Evolutionary conservation across 2,329 filamentous ascomycete genomes (phyloP).

Genomic region (Fusarium sacchari): DNA sequence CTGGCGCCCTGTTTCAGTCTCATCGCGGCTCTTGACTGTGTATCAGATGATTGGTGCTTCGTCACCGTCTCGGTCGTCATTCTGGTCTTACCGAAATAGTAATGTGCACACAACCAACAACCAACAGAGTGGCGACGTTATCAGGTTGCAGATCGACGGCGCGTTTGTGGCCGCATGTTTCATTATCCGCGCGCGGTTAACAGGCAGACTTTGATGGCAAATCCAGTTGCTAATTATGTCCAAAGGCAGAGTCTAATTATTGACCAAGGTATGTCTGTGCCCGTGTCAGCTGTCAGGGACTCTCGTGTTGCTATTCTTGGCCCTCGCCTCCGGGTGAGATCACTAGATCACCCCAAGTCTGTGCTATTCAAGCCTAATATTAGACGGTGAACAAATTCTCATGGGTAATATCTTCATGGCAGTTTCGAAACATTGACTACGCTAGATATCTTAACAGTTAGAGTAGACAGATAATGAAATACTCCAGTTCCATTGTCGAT

Average conservation of each 20-base stretch:
- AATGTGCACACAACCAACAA: not conserved
- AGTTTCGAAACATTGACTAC: not conserved
- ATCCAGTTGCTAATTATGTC: not conserved
- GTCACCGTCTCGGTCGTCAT: not conserved
- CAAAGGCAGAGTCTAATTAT: not conserved
- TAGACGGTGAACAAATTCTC: not conserved
- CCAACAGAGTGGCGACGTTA: not conserved
- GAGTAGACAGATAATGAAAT: not conserved
- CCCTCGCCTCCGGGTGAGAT: not conserved
- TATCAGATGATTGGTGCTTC: constrained; percentile 13
- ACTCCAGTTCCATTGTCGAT: not conserved
- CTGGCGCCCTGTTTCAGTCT: not conserved
- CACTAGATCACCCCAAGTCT: not conserved
- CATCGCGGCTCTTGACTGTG: not conserved
- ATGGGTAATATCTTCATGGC: not conserved
- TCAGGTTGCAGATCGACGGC: not conserved
- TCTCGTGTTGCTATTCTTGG: constrained; percentile 11
- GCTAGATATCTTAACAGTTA: not conserved
- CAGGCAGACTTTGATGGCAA: not conserved
- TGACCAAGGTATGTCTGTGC: not conserved
- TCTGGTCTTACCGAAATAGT: not conserved
- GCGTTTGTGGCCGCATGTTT: constrained; percentile 8
- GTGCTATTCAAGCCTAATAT: not conserved
- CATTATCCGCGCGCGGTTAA: constrained; percentile 17
- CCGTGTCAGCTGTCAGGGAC: not conserved